Evolutionary conservation across 192 early-diverging fungal genomes (phyloP).

Genomic region (Oehlia diaphana): DNA sequence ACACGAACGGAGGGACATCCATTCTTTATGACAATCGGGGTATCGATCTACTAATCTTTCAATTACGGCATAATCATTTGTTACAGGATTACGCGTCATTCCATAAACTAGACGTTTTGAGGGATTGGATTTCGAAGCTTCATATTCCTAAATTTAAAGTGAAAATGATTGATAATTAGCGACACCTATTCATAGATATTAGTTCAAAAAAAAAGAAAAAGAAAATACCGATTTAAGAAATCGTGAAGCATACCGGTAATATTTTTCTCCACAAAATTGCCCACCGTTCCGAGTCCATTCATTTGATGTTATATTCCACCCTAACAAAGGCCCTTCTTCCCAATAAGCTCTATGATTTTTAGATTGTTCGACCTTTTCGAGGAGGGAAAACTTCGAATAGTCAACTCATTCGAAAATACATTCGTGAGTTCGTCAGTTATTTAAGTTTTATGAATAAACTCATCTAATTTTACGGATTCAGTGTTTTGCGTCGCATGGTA

Average conservation of each 20-base stretch:
- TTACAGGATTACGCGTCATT: slow-evolving; percentile 2
- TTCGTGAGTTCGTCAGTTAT: too few species aligned
- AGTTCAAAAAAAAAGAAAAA: background rate
- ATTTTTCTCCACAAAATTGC: slow-evolving; percentile 11
- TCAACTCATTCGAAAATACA: too few species aligned
- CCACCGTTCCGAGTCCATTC: background rate
- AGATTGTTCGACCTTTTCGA: background rate
- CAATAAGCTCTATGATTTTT: slow-evolving; percentile 7
- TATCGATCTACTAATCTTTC: too few species aligned
- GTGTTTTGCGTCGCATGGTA: too few species aligned
- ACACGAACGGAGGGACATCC: slow-evolving; percentile 15
- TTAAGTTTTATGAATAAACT: too few species aligned
- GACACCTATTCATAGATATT: background rate
- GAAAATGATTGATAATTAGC: background rate
- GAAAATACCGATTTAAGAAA: slow-evolving; percentile 4
- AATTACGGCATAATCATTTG: too few species aligned
- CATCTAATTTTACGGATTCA: too few species aligned
- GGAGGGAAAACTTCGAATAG: too few species aligned
- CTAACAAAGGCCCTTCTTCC: slow-evolving; percentile 13
- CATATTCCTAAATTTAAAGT: slow-evolving; percentile 11
- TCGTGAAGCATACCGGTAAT: background rate
- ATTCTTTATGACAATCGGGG: background rate
- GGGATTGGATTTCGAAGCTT: slow-evolving; percentile 1
- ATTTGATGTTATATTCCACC: slow-evolving; percentile 8
- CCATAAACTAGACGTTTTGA: slow-evolving; percentile 17